Conservation (phyloP, 1,284 basidiomycete species). For the Apiotrichum porosum region DNA sequence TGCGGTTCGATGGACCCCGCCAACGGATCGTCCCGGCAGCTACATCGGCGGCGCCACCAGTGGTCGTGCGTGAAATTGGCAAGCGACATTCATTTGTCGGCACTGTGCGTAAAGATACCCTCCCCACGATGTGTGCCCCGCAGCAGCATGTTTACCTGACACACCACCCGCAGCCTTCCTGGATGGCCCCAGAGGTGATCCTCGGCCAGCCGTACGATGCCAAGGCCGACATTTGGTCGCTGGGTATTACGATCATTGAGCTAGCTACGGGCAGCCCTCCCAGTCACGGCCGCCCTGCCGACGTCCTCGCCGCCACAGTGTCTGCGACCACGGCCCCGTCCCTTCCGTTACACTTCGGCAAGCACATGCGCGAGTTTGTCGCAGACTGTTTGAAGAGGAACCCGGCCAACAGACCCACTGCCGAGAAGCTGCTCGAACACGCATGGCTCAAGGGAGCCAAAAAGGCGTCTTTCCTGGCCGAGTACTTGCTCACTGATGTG, state of each 20-base stretch:
- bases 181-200: conserved; percentile 98
- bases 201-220: conserved; percentile 80
- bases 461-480: conserved; percentile 31
- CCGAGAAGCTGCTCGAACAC: conserved; percentile 26
- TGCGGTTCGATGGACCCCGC: conserved; percentile 24
- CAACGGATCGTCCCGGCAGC: conserved; percentile 4
- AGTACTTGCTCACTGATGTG: conserved; percentile 27
- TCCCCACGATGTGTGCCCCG: too few relatives aligned
- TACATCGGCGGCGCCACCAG: conserved; percentile 5
- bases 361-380: conserved; percentile 84
- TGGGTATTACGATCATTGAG: conserved; percentile 66
- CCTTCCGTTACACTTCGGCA: conserved; percentile 52
- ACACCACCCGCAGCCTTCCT: conserved; percentile 63
- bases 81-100: conserved; percentile 92
- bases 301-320: conserved; percentile 8
- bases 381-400: conserved; percentile 73
- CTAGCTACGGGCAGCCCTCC: conserved; percentile 36
- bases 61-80: conserved; percentile 20
- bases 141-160: conserved; percentile 8
- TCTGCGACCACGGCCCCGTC: conserved; percentile 1
- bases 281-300: background rate
- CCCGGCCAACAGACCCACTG: conserved; percentile 55
- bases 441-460: conserved; percentile 33
- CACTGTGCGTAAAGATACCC: conserved; percentile 56
- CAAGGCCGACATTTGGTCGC: conserved; percentile 94